These are phyloP conservation scores for Ettlia oleoabundans DNA, from an alignment of 139 green algal species.

Conservation along the genomic window DNA sequence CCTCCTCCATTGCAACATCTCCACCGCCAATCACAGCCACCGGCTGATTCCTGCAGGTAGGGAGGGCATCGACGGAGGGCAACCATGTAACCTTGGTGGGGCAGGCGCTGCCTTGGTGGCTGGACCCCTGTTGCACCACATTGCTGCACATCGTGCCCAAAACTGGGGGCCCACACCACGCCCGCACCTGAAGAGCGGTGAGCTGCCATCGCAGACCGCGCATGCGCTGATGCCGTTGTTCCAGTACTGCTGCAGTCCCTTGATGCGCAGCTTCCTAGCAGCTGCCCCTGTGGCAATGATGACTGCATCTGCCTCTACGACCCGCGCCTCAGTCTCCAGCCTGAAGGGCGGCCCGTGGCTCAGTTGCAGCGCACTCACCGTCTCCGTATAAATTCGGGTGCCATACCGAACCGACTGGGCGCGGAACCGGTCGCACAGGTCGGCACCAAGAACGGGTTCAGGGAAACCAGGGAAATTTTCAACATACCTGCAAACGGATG, in stretches of 20 bases:
- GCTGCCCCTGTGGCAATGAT: constrained; percentile 75
- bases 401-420: constrained; percentile 56
- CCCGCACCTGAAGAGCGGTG: constrained; percentile 82
- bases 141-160: too few species aligned
- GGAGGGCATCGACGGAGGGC: too few species aligned
- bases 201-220: constrained; percentile 79
- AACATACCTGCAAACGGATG: constrained; percentile 51
- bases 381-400: constrained; percentile 62
- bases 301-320: constrained; percentile 60
- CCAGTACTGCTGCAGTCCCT: constrained; percentile 65
- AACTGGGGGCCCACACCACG: too few species aligned
- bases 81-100: too few species aligned
- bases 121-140: too few species aligned
- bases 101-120: too few species aligned
- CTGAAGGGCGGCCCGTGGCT: constrained; percentile 43
- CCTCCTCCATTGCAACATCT: constrained; percentile 81
- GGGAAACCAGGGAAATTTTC: constrained; percentile 87
- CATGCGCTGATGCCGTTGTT: constrained; percentile 85
- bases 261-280: constrained; percentile 60
- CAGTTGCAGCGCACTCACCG: constrained; percentile 58
- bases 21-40: constrained; percentile 79
- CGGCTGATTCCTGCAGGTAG: constrained; percentile 67
- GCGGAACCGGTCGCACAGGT: constrained; percentile 57
- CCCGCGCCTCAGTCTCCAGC: constrained; percentile 32
- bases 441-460: constrained; percentile 66